phyloP scores from a whole-genome alignment of 345 rosid species.

The Gossypium turneri region DNA sequence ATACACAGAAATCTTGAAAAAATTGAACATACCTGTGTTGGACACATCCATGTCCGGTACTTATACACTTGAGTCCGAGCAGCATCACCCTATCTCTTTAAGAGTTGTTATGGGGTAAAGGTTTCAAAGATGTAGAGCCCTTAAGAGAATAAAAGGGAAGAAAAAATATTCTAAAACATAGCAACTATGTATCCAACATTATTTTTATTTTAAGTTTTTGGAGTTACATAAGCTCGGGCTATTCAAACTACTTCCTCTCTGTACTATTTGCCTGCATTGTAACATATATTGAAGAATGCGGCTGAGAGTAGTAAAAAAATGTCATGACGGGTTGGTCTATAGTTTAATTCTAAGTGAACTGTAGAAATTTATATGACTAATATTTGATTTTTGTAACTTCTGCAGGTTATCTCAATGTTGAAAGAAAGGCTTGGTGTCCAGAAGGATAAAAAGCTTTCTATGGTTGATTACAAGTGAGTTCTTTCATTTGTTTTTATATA shows the following conservation, averaged over 20 bases:
- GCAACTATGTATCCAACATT: not conserved
- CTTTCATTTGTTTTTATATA: not conserved
- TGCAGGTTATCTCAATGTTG: slow-evolving; percentile 77
- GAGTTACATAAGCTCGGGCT: not conserved
- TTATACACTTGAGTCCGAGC: not conserved
- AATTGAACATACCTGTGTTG: not conserved
- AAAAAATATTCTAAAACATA: not conserved
- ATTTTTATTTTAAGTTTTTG: not conserved
- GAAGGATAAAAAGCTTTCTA: slow-evolving; percentile 64
- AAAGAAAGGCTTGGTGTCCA: slow-evolving; percentile 79
- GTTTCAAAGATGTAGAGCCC: not conserved
- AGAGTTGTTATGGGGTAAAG: not conserved
- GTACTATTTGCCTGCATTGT: not conserved
- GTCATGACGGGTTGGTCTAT: not conserved
- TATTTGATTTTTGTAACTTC: slow-evolving; percentile 13
- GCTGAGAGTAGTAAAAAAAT: not conserved
- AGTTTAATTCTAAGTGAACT: not conserved
- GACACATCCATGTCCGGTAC: not conserved
- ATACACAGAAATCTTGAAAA: not conserved
- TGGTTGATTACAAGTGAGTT: slow-evolving; percentile 70
- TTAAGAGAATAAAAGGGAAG: not conserved
- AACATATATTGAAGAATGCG: not conserved
- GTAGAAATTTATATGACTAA: not conserved
- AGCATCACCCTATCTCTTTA: not conserved
- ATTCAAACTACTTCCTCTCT: not conserved